Evolutionary conservation across 2,329 filamentous ascomycete species (phyloP), one percentile per base, ranked within the genome.

Genomic region (Didymella arachidicola): DNA sequence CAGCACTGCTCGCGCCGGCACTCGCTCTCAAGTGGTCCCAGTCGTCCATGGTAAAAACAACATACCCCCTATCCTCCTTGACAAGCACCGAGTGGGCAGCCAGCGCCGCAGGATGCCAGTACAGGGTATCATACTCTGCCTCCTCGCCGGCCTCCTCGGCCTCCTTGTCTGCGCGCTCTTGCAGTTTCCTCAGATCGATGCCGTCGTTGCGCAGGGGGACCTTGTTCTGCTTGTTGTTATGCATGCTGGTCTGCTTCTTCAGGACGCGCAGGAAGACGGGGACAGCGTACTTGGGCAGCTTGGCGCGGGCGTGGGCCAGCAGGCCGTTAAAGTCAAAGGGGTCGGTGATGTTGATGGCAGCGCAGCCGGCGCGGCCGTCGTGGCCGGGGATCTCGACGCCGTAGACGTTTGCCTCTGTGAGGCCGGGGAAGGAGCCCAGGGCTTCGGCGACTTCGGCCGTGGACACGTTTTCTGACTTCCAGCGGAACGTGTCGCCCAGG

Each of bases 171-270:
- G 70, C 62, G 29, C 72, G 57, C 60, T 82, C 80, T 14, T 71
- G 78, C 18, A 82, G 73, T 57, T 80, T 80, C 5, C 71, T 72
- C 4, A 85, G 83, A 71, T 91, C 84, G 14, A 90, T 83, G 0
- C 89, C 89, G 62, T 90, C 87, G 44, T 85, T 84, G 67, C 88
- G 82, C 44, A 92, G 78, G 0, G 87, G 87, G 1, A 88, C 84
- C 73, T 93, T 93, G 71, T 92, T 91, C 77, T 92, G 90, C 78
- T 93, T 93, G 73, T 92, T 89, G 67, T 92, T 93, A 71, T 90
- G 87, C 67, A 87, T 89, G 6, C 88, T 84, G 26, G 82, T 85
- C 55, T 83, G 81, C 34, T 79, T 79, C 41, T 82, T 78, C 22
- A 90, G 82, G 18, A 91, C 75, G 0, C 90, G 81, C 41, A 93